phyloP scores from a whole-genome alignment of 768 basidiomycete species.

The Tylopilus balloui region DNA sequence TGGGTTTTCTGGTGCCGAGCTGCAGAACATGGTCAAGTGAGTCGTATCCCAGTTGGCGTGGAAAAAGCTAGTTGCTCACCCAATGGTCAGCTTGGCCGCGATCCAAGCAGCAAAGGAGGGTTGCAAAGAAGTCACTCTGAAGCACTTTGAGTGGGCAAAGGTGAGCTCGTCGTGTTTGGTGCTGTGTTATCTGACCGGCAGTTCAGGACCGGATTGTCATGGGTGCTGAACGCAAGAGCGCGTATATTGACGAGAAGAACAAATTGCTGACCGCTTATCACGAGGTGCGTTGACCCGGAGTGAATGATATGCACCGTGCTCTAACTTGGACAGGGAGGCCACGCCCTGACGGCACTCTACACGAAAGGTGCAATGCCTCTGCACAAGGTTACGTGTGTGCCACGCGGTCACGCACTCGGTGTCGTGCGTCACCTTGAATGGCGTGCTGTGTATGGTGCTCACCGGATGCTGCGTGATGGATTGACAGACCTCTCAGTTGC shows the following conservation, averaged over 20 bases:
- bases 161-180: constrained; percentile 35
- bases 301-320: not conserved
- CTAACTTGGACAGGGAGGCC: constrained; percentile 61
- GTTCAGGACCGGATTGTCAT: constrained; percentile 88
- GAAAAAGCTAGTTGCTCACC: not conserved
- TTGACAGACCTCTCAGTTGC: constrained; percentile 67
- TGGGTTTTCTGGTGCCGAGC: constrained; percentile 94
- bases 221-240: constrained; percentile 92
- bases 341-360: constrained; percentile 91
- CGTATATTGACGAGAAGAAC: constrained; percentile 80
- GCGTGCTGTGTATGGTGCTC: constrained; percentile 3
- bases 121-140: constrained; percentile 62
- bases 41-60: constrained; percentile 23
- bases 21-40: constrained; percentile 96
- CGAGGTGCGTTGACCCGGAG: constrained; percentile 52
- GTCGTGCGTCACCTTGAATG: constrained; percentile 47
- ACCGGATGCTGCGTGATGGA: constrained; percentile 3
- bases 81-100: constrained; percentile 66
- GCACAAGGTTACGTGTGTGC: constrained; percentile 97
- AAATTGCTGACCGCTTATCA: constrained; percentile 94
- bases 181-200: not conserved
- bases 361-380: constrained; percentile 95
- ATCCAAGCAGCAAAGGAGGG: constrained; percentile 90
- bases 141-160: constrained; percentile 98
- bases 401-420: constrained; percentile 91